Base-by-base conservation (phyloP, 257 asterid species). In the Euphrasia confusa region DNA sequence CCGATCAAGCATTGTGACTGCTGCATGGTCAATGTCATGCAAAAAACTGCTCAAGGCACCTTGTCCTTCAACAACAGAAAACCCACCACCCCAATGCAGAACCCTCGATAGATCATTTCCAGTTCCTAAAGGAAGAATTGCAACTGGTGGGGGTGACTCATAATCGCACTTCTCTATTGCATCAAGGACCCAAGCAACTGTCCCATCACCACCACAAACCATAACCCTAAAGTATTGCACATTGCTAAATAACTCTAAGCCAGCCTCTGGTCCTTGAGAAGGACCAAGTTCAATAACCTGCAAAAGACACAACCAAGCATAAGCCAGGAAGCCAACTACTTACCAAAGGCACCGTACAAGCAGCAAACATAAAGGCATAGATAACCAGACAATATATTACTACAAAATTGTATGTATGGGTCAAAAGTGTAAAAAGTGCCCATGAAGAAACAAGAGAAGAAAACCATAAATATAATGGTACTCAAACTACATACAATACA, bases 161-260 rank as follows among this genome's bases (percentile, higher is more conserved):
- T 76, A 85, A 76, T 83, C 80, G 52, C 58, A 71, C 86, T 72
- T 84, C 74, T 83, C 88, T 61, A 88, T 88, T 50, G 89, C 87
- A 74, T 88, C 84, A 73, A 88, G 92, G 70, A 88, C 95, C 95
- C 96, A 88, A 7, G 96, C 91, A 60, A 88, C 91, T 7, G 96
- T 88, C 42, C 96, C 96, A 70, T 88, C 96, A 63, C 96, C 96
- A 69, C 96, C 96, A 67, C 96, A 85, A 64, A 85, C 89, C 83
- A 88, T 78, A 69, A 88, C 89, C 66, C 94, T 83, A 40, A 83
- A 88, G 76, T 83, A 77, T 21, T 72, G 95, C 73, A 85, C 83
- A 53, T 44, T 72, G 61, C 84, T 72, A 69, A 88, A 88, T 42
- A 85, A 69, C 57, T 88, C 83, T 72, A 88, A 76, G 60, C 96